Evolutionary conservation across 2,329 filamentous ascomycete species (phyloP), one percentile per base, ranked within the genome.

Genomic region (Cladosporium sp.): DNA sequence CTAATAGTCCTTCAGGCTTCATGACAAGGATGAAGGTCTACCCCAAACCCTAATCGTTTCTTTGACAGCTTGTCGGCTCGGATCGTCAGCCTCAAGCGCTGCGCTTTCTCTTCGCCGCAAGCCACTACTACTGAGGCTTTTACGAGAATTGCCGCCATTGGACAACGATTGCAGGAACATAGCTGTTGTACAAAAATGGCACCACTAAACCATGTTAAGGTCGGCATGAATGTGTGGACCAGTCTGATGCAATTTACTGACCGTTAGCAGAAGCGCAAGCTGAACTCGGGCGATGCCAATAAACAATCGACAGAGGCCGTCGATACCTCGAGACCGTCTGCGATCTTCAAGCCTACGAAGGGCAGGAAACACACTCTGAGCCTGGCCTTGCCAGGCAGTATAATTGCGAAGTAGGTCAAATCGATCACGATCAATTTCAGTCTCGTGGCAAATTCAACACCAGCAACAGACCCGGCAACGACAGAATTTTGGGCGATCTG

Each of bases 331-430:
- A 91, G 89, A 75, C 89, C 90, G 4, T 88, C 87, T 5, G 87
- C 89, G 10, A 80, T 89, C 44, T 94, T 92, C 78, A 82, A 84
- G 60, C 88, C 91, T 1, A 83, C 80, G 0, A 82, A 84, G 55
- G 88, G 89, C 40, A 83, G 91, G 69, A 80, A 85, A 40, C 91
- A 89, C 84, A 95, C 92, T 0, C 76, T 95, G 21, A 93, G 89
- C 50, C 84, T 95, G 37, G 92, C 92, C 3, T 78, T 96, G 33
- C 91, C 92, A 1, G 91, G 89, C 37, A 94, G 91, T 74, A 87
- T 95, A 53, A 84, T 94, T 65, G 83, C 88, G 65, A 91, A 91
- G 90, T 92, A 80, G 67, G 81, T 78, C 8, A 5, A 28, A 3
- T 3, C 11, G n/a, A 46, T 21, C 4, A 12, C 11, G 6, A n/a